These are phyloP conservation scores for Ogataea nakhonphanomensis DNA, from an alignment of 805 yeast genomes.

Conservation along the genomic window DNA sequence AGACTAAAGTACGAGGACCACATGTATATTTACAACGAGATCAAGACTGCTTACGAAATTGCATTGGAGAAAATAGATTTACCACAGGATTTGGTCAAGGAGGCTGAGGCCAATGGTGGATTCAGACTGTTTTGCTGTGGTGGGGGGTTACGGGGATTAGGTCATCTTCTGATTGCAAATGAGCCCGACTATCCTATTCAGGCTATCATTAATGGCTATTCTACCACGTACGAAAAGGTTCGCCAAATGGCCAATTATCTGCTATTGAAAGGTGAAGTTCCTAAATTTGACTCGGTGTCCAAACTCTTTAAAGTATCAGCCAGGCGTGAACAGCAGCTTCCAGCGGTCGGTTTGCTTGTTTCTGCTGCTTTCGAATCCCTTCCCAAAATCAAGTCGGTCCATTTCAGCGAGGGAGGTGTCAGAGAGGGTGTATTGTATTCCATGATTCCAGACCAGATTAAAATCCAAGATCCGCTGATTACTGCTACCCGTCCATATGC, in stretches of 20 bases:
- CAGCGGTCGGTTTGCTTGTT: constrained; percentile 63
- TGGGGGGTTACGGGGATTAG: constrained; percentile 71
- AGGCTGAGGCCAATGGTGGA: constrained; percentile 56
- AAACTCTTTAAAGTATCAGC: constrained; percentile 64
- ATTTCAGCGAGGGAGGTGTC: constrained; percentile 75
- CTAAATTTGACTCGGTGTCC: constrained; percentile 35
- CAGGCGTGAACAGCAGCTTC: constrained; percentile 61
- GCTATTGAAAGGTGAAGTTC: constrained; percentile 46
- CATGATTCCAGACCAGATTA: constrained; percentile 52
- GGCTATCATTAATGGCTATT: constrained; percentile 66
- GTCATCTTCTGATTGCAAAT: constrained; percentile 51
- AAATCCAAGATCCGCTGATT: constrained; percentile 64
- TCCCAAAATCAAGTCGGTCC: constrained; percentile 57
- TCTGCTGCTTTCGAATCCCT: constrained; percentile 60
- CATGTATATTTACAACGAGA: constrained; percentile 49
- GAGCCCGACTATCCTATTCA: constrained; percentile 62
- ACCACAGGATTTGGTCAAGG: constrained; percentile 48
- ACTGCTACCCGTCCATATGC: constrained; percentile 73
- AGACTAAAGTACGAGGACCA: constrained; percentile 50
- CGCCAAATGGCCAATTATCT: constrained; percentile 49
- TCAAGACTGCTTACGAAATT: constrained; percentile 45
- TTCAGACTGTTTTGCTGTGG: constrained; percentile 66
- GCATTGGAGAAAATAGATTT: constrained; percentile 50
- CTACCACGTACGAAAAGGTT: constrained; percentile 53
- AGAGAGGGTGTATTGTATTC: constrained; percentile 73